Conservation (phyloP, 2,329 filamentous ascomycete genomes). For the Stachybotrys elegans region DNA sequence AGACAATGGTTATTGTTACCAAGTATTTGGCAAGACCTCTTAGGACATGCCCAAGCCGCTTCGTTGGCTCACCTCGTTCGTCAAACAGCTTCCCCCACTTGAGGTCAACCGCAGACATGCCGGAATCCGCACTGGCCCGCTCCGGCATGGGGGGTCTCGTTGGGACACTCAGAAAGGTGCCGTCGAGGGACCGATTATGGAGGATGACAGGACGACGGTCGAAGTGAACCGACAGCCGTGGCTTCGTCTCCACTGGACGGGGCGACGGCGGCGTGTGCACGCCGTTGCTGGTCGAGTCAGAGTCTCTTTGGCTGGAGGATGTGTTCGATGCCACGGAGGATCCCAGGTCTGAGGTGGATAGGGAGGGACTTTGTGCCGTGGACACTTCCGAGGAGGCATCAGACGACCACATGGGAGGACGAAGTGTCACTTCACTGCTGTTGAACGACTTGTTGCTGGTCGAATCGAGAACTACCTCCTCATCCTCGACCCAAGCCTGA, state of each 20-base stretch:
- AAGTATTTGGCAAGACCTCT: constrained; percentile 69
- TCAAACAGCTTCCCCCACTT: constrained; percentile 77
- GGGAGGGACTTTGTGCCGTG: no score
- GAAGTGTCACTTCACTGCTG: no score
- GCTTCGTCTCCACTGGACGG: constrained; percentile 9
- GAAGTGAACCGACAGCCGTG: constrained; percentile 24
- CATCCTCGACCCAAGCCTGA: constrained; percentile 16
- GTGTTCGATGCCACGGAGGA: constrained; percentile 10
- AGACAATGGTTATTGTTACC: constrained; percentile 37
- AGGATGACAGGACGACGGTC: constrained; percentile 21
- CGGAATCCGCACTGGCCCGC: neutral
- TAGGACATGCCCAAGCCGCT: constrained; percentile 64
- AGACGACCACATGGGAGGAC: no score
- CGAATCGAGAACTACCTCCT: no score
- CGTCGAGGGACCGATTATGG: constrained; percentile 10
- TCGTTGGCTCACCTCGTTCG: constrained; percentile 59
- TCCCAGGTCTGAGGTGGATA: no score
- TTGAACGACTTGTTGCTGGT: no score
- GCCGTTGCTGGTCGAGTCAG: constrained; percentile 2
- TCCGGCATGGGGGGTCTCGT: constrained; percentile 2
- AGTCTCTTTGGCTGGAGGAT: constrained; percentile 7
- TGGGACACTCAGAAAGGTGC: neutral
- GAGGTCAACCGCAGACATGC: constrained; percentile 51
- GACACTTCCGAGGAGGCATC: no score
- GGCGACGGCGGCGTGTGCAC: constrained; percentile 2